Conservation (phyloP, 2,329 filamentous ascomycete species). For the Fusarium pseudonygamai region DNA sequence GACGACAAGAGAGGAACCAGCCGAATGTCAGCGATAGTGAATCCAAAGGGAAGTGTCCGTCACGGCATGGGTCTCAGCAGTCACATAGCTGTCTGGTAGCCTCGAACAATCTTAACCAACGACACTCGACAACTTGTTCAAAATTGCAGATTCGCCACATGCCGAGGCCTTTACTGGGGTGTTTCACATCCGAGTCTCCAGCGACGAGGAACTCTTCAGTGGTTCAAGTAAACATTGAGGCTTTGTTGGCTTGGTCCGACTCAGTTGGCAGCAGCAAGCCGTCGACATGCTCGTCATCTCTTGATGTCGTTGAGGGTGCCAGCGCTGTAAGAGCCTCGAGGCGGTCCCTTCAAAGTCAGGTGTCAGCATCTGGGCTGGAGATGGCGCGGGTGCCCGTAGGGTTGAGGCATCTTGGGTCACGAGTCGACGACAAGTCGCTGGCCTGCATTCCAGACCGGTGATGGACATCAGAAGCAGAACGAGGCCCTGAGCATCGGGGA, state of each 20-base stretch:
- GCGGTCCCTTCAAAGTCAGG: not conserved
- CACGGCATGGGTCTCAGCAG: not conserved
- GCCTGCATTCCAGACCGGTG: not conserved
- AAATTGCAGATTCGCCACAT: not conserved
- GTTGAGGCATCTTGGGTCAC: not conserved
- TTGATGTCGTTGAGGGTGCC: not conserved
- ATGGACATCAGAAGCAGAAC: rapidly evolving
- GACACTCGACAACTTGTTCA: not conserved
- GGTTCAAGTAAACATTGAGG: not conserved
- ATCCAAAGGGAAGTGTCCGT: not conserved
- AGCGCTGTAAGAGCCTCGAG: not conserved
- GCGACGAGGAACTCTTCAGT: not conserved
- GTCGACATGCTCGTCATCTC: not conserved
- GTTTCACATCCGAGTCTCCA: not conserved
- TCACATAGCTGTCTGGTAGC: not conserved
- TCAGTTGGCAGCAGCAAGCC: not conserved
- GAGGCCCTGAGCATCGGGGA: rapidly evolving
- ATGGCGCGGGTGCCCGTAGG: rapidly evolving
- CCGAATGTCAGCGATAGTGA: not conserved
- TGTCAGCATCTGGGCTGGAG: not conserved
- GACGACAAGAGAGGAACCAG: too few relatives aligned
- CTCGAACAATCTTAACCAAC: not conserved
- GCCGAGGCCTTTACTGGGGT: too few relatives aligned
- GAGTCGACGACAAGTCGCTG: not conserved
- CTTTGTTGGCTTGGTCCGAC: not conserved